Conservation (phyloP, 331 rosid genomes). For the Phaseolus coccineus region DNA sequence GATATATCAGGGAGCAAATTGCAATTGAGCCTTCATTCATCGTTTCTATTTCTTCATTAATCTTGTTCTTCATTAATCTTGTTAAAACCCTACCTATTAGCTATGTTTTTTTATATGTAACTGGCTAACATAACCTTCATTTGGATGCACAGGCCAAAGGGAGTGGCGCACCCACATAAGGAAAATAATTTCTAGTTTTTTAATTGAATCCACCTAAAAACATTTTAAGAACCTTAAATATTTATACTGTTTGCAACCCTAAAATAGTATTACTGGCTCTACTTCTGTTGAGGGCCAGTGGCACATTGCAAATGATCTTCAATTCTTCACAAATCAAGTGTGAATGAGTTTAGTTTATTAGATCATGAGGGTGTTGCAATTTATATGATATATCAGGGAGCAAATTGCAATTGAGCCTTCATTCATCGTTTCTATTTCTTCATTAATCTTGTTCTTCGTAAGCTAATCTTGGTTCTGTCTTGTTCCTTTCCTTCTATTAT, state of each 20-base stretch:
- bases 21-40: too few species aligned
- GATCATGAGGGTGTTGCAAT: neutral
- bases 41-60: too few species aligned
- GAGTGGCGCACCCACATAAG: neutral
- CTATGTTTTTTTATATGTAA: neutral
- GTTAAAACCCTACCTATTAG: neutral
- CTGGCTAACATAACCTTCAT: slow-evolving; percentile 2
- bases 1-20: too few species aligned
- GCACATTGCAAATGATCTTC: slow-evolving; percentile 18
- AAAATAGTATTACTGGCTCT: slow-evolving; percentile 1
- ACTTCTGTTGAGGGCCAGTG: neutral
- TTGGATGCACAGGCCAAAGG: neutral
- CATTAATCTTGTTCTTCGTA: neutral
- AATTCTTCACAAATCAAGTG: neutral
- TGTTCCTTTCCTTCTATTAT: slow-evolving; percentile 1
- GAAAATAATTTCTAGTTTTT: neutral
- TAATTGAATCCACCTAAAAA: neutral
- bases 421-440: neutral
- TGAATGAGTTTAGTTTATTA: neutral
- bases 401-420: neutral
- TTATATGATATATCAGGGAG: neutral
- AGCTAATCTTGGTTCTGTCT: neutral
- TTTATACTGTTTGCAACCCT: neutral
- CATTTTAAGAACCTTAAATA: neutral
- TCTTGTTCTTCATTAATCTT: too few species aligned